Conservation (phyloP, 2,329 filamentous ascomycete species). For the Trichoderma asperellum region DNA sequence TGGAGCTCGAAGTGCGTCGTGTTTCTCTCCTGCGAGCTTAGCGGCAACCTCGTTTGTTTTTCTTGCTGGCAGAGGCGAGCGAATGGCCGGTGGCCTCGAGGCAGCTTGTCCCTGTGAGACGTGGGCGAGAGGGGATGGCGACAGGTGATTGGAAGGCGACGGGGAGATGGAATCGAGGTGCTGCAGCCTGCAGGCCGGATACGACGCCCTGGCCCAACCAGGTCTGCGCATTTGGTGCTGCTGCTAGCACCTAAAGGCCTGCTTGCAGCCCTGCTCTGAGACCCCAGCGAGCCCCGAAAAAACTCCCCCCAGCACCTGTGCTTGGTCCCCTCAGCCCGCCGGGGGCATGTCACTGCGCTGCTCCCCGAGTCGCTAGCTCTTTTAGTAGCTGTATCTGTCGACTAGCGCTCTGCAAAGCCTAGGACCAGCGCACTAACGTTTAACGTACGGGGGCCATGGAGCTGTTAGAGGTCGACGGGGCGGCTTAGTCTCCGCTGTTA, state of each 20-base stretch:
- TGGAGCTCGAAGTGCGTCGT: neutral
- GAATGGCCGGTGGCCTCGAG: neutral
- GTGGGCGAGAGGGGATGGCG: slow-evolving; percentile 28
- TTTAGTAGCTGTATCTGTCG: neutral
- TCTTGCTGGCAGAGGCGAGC: neutral
- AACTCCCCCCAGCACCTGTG: neutral
- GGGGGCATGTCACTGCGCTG: slow-evolving; percentile 20
- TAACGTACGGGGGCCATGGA: neutral
- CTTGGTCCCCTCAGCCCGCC: slow-evolving; percentile 2
- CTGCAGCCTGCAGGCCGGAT: slow-evolving; percentile 28
- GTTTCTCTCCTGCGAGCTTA: neutral
- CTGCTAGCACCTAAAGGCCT: neutral
- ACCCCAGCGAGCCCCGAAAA: neutral
- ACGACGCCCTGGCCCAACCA: slow-evolving; percentile 26
- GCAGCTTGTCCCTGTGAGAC: slow-evolving; percentile 26
- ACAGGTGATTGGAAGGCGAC: slow-evolving; percentile 30
- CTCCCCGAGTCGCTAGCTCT: neutral
- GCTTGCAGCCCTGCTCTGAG: slow-evolving; percentile 13
- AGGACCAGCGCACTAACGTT: neutral
- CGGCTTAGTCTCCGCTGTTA: slow-evolving; percentile 10
- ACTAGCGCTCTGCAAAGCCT: neutral
- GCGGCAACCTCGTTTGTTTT: slow-evolving; percentile 19
- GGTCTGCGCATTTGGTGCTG: slow-evolving; percentile 16
- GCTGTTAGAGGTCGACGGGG: slow-evolving; percentile 17
- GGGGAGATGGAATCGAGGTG: slow-evolving; percentile 26